Base-by-base conservation (phyloP, 2,329 filamentous ascomycete genomes). In the Nemania diffusa region DNA sequence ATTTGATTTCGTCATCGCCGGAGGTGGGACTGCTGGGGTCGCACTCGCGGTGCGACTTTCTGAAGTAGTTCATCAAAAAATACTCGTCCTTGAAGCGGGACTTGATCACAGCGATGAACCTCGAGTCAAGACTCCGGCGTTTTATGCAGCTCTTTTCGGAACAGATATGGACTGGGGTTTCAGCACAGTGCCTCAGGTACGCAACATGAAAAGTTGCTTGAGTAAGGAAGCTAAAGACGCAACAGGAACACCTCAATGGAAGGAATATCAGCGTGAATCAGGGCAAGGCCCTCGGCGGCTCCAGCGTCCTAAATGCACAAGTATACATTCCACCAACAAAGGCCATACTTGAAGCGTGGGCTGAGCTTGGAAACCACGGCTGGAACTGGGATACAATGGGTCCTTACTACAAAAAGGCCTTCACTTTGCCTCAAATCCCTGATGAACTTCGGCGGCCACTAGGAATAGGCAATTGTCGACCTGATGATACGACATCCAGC, bases 251-350 rank as follows among this genome's bases (percentile, higher is more conserved):
- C 1, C 66, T 73, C 2, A 50, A 66, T 1, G 65, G 65, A 4
- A 64, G 72, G 52, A 53, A 59, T 5, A 42, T 74, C 9, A 46
- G n/a, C 17, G 2, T 74, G 3, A 62, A 57, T 17, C 73, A 74
- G 48, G 73, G 72, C 15, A 72, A 71, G 26, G 52, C 62, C 5
- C 62, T 74, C n/a, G 73, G 73, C 0, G 73, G 71, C 13, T 73
- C 71, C 0, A 73, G 69, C 56, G 67, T 64, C n/a, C 71, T 74
- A 2, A 73, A 74, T 51, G 69, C 67, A 0, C 70, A 71, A 2
- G 62, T 73, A 17, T 74, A 69, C 40, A 65, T 66, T 1, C 70
- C 71, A 24, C 67, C 70, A 5, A 51, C 70, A 0, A 60, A 65
- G 27, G 46, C 32, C 6, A 15, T 72, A 6, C 55, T 71, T 57